Evolutionary conservation across 2,329 filamentous ascomycete genomes (phyloP), one percentile per base, ranked within the genome.

Genomic region (Cladosporium oxysporum): DNA sequence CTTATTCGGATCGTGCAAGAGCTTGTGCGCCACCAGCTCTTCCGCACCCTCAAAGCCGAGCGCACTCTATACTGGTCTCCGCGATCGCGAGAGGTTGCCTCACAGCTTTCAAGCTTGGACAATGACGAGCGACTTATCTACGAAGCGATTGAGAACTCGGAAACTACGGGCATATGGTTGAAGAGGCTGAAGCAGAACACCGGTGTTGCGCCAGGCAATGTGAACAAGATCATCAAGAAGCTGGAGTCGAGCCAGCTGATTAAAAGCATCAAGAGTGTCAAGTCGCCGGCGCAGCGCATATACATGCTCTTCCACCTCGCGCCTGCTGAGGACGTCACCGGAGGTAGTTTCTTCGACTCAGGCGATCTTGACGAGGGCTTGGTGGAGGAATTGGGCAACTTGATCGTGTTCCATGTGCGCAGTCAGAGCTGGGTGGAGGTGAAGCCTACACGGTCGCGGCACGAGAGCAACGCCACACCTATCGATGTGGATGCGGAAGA

Each of bases 341-440:
- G 95, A 58, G 95, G 95, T 1, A 91, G 92, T 10, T 99, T 94
- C 92, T 97, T 95, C 77, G 93, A 91, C 8, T 93, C 97, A 69
- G 91, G 92, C 62, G 91, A 93, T 70, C 85, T 98, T 14, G 95
- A 99, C 78, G 89, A 91, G 69, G 91, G 90, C 66, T 92, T 99
- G 76, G 93, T 98, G 72, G 88, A 91, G 65, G 87, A 88, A 50
- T 83, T 97, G 59, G 87, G 91, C 67, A 84, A 86, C 23, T 85
- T 91, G 67, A 86, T 96, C 61, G 91, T 92, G 71, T 87, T 90
- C 69, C 89, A 88, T 68, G 87, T 97, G 68, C 88, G 90, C 72
- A 82, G 82, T 12, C 83, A 88, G 73, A 94, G 90, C 73, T 93
- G 91, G 79, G 89, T 89, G 72, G 83, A 85, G 67, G 83, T 80